phyloP scores from a whole-genome alignment of 2,329 filamentous ascomycete genomes.

The Aureobasidium zeae region DNA sequence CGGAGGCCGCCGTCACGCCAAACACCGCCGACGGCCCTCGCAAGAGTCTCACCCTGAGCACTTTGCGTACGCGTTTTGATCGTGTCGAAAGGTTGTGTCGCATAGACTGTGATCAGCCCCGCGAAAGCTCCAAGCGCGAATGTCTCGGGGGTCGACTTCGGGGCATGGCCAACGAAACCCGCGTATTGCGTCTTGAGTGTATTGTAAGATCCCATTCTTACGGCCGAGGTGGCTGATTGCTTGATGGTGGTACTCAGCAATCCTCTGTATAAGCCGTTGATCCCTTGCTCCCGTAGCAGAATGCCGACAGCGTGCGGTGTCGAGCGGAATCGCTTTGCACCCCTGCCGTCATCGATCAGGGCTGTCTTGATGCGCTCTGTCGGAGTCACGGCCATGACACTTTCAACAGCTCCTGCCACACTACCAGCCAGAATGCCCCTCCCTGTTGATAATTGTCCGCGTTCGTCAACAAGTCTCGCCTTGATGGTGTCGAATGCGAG shows the following conservation, averaged over 20 bases:
- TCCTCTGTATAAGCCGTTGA: constrained; percentile 38
- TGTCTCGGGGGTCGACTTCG: constrained; percentile 21
- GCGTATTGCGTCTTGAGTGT: constrained; percentile 32
- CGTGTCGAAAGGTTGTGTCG: constrained; percentile 37
- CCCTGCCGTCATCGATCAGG: constrained; percentile 27
- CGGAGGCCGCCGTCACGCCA: constrained; percentile 68
- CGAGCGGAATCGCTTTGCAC: constrained; percentile 21
- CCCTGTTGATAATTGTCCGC: constrained; percentile 23
- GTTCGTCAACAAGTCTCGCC: constrained; percentile 23
- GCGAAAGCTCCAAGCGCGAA: constrained; percentile 26
- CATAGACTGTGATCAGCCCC: constrained; percentile 31
- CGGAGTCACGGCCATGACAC: constrained; percentile 26
- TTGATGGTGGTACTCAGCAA: constrained; percentile 40
- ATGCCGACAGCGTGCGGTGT: constrained; percentile 10
- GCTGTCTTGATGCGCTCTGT: constrained; percentile 28
- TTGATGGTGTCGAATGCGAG: constrained; percentile 27
- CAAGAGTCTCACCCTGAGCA: constrained; percentile 23
- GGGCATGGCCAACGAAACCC: constrained; percentile 20
- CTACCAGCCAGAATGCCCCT: constrained; percentile 25
- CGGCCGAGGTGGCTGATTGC: constrained; percentile 40
- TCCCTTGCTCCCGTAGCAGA: constrained; percentile 33
- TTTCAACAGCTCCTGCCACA: constrained; percentile 25
- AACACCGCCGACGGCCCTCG: constrained; percentile 23
- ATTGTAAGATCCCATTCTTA: constrained; percentile 44
- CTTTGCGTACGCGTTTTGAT: constrained; percentile 35